phyloP scores from a whole-genome alignment of 306 rosid species.

The Fagus crenata region DNA sequence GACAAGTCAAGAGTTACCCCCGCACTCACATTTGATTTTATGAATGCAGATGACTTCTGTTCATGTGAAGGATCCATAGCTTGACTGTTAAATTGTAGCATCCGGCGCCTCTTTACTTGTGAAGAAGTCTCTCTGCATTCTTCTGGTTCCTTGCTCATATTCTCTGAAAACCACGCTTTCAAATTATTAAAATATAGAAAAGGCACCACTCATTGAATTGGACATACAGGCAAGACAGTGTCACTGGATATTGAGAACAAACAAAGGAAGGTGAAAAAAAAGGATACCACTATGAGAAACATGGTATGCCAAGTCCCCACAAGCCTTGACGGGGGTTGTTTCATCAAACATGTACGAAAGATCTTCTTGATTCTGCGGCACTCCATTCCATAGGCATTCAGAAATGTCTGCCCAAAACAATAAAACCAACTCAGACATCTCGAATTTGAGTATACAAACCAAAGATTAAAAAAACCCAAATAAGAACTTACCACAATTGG shows the following conservation, averaged over 20 bases:
- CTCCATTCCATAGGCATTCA: slow-evolving; percentile 58
- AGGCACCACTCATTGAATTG: slow-evolving; percentile 11
- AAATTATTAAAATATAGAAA: slow-evolving; percentile 20
- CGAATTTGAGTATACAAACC: background rate
- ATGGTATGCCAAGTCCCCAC: slow-evolving; percentile 64
- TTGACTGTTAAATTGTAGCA: slow-evolving; percentile 65
- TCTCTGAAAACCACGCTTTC: slow-evolving; percentile 46
- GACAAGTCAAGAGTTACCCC: slow-evolving; percentile 22
- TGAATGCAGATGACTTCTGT: slow-evolving; percentile 50
- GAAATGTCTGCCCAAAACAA: slow-evolving; percentile 51
- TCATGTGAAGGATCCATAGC: slow-evolving; percentile 45
- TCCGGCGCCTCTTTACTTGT: slow-evolving; percentile 77
- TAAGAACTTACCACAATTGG: slow-evolving; percentile 45
- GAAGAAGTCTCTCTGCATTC: slow-evolving; percentile 55
- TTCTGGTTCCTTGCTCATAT: slow-evolving; percentile 44
- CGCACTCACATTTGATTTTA: slow-evolving; percentile 62
- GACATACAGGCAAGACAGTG: slow-evolving; percentile 10
- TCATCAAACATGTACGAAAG: slow-evolving; percentile 68
- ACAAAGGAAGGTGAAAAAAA: background rate
- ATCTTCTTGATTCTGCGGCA: slow-evolving; percentile 59
- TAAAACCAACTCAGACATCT: slow-evolving; percentile 13
- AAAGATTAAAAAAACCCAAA: slow-evolving; percentile 2
- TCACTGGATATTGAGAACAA: slow-evolving; percentile 10
- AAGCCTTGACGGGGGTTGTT: slow-evolving; percentile 89
- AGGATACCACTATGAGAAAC: slow-evolving; percentile 46